A percentile compares a stretch with the other conserved stretches of the same genome.
Evolutionary conservation across 179 eudicot species (phyloP).

Genomic region (Pouteria campechiana): DNA sequence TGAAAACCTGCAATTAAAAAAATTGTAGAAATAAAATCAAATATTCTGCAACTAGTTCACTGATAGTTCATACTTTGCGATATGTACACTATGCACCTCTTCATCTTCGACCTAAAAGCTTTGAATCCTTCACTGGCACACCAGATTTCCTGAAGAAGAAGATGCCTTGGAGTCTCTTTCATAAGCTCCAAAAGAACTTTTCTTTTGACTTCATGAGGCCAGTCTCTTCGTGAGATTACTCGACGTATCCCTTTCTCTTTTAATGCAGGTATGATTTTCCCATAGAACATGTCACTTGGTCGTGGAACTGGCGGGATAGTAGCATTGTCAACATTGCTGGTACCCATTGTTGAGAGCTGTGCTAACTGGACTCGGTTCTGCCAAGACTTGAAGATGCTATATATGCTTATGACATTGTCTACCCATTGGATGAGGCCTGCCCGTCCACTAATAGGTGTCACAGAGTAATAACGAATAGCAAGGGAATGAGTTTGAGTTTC

Average conservation of each 20-base stretch:
- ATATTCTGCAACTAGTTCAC: too few relatives aligned
- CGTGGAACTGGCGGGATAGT: constrained; percentile 86
- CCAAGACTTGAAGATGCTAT: constrained; percentile 93
- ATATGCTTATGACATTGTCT: constrained; percentile 84
- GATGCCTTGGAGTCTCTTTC: constrained; percentile 88
- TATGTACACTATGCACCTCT: constrained; percentile 72
- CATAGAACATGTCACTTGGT: constrained; percentile 99
- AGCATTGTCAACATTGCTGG: constrained; percentile 37
- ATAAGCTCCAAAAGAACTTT: constrained; percentile 95
- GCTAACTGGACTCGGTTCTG: constrained; percentile 73
- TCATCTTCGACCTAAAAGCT: constrained; percentile 86
- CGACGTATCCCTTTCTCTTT: constrained; percentile 99
- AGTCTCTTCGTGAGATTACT: constrained; percentile 96
- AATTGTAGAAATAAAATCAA: too few relatives aligned
- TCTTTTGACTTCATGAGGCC: constrained; percentile 99
- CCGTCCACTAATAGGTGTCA: constrained; percentile 95
- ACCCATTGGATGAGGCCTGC: constrained; percentile 99
- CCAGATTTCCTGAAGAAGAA: constrained; percentile 99
- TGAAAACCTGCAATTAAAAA: constrained; percentile 56
- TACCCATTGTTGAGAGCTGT: constrained; percentile 47
- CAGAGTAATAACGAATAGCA: constrained; percentile 87
- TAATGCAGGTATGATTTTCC: constrained; percentile 97
- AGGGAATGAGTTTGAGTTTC: constrained; percentile 46
- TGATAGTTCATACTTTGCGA: constrained; percentile 1
- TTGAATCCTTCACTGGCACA: constrained; percentile 96